Evolutionary conservation across 768 basidiomycete species (phyloP), one percentile per base, ranked within the genome.

Genomic region (Lactarius hatsudake): DNA sequence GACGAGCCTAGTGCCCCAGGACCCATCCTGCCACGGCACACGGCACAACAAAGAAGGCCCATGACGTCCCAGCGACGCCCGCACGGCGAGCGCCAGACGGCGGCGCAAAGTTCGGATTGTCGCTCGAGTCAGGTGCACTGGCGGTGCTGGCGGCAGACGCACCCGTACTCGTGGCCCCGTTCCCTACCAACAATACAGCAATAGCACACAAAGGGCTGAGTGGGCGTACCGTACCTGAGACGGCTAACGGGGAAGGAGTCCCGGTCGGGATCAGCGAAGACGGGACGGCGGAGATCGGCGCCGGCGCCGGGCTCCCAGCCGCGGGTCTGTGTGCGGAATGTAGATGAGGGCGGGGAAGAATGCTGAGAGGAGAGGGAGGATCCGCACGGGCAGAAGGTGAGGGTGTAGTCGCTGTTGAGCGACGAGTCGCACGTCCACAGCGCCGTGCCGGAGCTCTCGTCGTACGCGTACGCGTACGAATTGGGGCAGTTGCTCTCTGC

Each of bases 401-500:
- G 36, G 0, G 70, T 73, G 59, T 76, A 76, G 34, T 76, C 72
- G 17, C 72, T 74, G 12, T 71, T 70, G 45, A 67, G 58, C 13
- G 66, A 48, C 9, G 83, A 77, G 17, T 75, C 69, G 74, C 87
- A 87, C 1, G 78, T 84, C 78, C 80, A 86, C 48, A 87, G 76
- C 0, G 87, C 85, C 0, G 83, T 78, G 70, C 83, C 80, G 67
- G 76, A 78, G 32, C 76, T 69, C 72, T 87, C 85, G 71, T 87
- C 86, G 69, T 79, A 86, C 2, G 85, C 83, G 67, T 85, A 86
- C 5, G 78, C 84, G 67, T 84, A 85, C 9, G 81, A 75, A 64
- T 81, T 79, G 5, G 80, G 81, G 72, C 81, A 83, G 62, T 74
- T 79, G 43, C 69, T 56, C 74, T 82, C 77, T 80, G 71, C 30